These are phyloP conservation scores for Cicer chorassanicum DNA, from an alignment of 306 rosid species.

Conservation along the genomic window DNA sequence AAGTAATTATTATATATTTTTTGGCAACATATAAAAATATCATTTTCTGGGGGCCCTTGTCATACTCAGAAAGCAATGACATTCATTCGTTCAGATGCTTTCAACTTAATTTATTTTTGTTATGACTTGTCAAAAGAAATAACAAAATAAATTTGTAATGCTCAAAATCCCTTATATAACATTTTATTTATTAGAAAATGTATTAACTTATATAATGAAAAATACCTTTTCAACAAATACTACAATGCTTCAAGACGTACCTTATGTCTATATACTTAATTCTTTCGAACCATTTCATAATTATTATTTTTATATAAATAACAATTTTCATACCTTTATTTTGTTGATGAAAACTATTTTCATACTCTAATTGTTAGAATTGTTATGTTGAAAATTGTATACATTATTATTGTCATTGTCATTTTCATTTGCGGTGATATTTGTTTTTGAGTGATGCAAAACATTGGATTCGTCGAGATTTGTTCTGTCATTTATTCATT, in stretches of 20 bases:
- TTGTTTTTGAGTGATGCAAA: slow-evolving; percentile 13
- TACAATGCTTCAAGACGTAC: too few relatives aligned
- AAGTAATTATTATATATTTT: not conserved
- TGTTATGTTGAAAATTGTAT: not conserved
- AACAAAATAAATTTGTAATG: not conserved
- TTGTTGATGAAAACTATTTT: too few relatives aligned
- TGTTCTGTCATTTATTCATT: slow-evolving; percentile 36
- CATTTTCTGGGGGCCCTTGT: not conserved
- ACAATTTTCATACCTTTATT: too few relatives aligned
- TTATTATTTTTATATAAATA: too few relatives aligned
- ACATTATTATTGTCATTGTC: slow-evolving; percentile 42
- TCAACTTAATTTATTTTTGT: not conserved
- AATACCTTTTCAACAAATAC: too few relatives aligned
- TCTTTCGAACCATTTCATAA: too few relatives aligned
- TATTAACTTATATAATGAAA: too few relatives aligned
- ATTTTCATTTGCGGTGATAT: slow-evolving; percentile 27
- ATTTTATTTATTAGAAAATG: slow-evolving; percentile 6
- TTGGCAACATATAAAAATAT: not conserved
- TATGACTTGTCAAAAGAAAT: not conserved
- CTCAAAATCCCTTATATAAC: not conserved
- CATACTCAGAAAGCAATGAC: not conserved
- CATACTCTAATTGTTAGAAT: not conserved
- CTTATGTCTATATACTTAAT: too few relatives aligned
- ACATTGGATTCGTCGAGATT: slow-evolving; percentile 15
- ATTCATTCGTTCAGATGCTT: slow-evolving; percentile 13